Evolutionary conservation across 306 rosid species (phyloP).

Genomic region (Pyrus betulifolia): DNA sequence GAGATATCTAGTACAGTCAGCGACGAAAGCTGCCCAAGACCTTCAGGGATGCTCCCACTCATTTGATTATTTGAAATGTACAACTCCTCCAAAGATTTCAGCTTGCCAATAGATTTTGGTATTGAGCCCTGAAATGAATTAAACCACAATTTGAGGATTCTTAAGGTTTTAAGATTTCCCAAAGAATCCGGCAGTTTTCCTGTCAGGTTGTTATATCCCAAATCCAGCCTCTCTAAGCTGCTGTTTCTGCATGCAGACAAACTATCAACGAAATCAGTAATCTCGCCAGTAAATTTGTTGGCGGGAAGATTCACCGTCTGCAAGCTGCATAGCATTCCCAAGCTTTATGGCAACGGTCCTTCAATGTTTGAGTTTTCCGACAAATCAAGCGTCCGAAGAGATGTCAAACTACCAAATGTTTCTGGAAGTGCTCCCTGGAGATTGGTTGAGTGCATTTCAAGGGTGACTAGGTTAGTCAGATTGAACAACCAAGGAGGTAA

Average conservation of each 20-base stretch:
- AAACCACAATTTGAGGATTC: not conserved
- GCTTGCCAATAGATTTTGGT: slow-evolving; percentile 25
- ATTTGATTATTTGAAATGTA: slow-evolving; percentile 3
- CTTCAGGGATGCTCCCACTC: slow-evolving; percentile 1
- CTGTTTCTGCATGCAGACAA: not conserved
- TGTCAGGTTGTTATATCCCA: not conserved
- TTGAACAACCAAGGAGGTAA: slow-evolving; percentile 25
- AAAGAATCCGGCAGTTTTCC: slow-evolving; percentile 20
- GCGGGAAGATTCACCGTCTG: not conserved
- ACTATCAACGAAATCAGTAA: not conserved
- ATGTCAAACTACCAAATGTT: not conserved
- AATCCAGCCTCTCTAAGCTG: not conserved
- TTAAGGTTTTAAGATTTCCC: slow-evolving; percentile 9
- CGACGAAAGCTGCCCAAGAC: slow-evolving; percentile 7
- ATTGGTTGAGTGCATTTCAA: not conserved
- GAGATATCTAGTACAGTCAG: not conserved
- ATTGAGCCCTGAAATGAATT: slow-evolving; percentile 24
- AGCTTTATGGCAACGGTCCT: not conserved
- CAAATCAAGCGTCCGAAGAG: slow-evolving; percentile 6
- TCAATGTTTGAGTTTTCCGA: not conserved
- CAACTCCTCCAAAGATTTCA: slow-evolving; percentile 12
- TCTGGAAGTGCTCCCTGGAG: slow-evolving; percentile 4
- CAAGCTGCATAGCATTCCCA: slow-evolving; percentile 3
- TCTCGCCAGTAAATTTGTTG: slow-evolving; percentile 7
- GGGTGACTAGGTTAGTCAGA: not conserved